Evolutionary conservation across 2,329 filamentous ascomycete species (phyloP).

Genomic region (Aspergillus sp.): DNA sequence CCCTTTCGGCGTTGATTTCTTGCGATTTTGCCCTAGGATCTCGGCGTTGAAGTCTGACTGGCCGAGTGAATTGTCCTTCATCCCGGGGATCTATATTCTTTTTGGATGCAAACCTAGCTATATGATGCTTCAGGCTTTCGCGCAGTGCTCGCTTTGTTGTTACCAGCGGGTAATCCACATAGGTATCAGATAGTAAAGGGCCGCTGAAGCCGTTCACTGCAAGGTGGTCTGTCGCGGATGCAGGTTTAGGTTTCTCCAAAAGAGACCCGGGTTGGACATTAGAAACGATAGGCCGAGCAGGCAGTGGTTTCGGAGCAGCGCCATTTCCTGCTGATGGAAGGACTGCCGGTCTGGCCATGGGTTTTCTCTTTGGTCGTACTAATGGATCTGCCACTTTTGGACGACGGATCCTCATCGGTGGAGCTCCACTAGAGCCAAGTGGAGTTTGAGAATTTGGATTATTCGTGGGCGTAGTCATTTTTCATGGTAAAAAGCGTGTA

Average conservation of each 20-base stretch:
- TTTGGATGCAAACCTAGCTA: constrained; percentile 73
- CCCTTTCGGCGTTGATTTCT: constrained; percentile 51
- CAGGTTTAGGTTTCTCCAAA: constrained; percentile 14
- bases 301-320: constrained; percentile 19
- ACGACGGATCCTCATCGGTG: constrained; percentile 42
- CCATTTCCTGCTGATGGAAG: constrained; percentile 17
- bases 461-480: constrained; percentile 34
- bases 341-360: constrained; percentile 19
- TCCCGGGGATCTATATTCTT: constrained; percentile 64
- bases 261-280: constrained; percentile 13
- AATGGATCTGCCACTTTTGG: constrained; percentile 57
- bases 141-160: constrained; percentile 77
- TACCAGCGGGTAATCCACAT: constrained; percentile 63
- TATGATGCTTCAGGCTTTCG: constrained; percentile 77
- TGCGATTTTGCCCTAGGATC: constrained; percentile 64
- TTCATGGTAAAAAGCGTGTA: too few species aligned
- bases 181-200: constrained; percentile 34
- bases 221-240: constrained; percentile 23
- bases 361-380: constrained; percentile 55
- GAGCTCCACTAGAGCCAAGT: constrained; percentile 43
- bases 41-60: constrained; percentile 82
- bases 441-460: constrained; percentile 44
- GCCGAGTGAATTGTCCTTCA: constrained; percentile 77
- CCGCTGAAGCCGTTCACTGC: constrained; percentile 40
- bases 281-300: constrained; percentile 15